Conservation (phyloP, 345 rosid genomes). For the Garcia nutans region DNA sequence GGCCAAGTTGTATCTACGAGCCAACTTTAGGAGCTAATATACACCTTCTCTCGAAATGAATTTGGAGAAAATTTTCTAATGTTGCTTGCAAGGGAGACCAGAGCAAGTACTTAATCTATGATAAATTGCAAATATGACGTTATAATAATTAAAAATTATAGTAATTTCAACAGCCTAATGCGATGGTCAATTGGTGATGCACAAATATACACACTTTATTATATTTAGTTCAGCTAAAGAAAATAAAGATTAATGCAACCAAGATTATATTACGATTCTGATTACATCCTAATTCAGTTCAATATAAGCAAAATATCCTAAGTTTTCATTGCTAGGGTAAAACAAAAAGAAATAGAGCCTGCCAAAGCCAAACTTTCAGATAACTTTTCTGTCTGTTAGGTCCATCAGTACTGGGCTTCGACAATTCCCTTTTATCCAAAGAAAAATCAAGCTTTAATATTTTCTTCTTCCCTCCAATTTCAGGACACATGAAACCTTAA, state of each 20-base stretch:
- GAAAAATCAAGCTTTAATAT: neutral
- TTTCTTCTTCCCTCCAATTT: neutral
- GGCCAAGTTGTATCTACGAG: no score
- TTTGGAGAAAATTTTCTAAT: no score
- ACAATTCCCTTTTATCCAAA: neutral
- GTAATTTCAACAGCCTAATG: no score
- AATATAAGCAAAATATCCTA: neutral
- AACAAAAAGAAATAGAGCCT: neutral
- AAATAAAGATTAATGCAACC: neutral
- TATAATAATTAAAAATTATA: no score
- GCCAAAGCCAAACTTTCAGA: neutral
- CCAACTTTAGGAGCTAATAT: no score
- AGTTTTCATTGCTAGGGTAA: neutral
- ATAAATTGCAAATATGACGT: no score
- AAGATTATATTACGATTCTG: neutral
- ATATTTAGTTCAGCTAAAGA: neutral
- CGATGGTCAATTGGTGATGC: neutral
- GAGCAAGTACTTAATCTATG: no score
- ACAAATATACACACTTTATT: neutral
- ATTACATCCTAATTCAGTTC: conserved; percentile 1
- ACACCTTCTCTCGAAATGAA: no score
- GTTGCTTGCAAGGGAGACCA: no score
- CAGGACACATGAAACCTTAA: neutral
- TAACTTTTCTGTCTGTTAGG: neutral
- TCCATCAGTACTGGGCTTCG: neutral